These are phyloP conservation scores for Rhynchospora pubera DNA, from an alignment of 176 grass and related monocot genomes.

Conservation along the genomic window DNA sequence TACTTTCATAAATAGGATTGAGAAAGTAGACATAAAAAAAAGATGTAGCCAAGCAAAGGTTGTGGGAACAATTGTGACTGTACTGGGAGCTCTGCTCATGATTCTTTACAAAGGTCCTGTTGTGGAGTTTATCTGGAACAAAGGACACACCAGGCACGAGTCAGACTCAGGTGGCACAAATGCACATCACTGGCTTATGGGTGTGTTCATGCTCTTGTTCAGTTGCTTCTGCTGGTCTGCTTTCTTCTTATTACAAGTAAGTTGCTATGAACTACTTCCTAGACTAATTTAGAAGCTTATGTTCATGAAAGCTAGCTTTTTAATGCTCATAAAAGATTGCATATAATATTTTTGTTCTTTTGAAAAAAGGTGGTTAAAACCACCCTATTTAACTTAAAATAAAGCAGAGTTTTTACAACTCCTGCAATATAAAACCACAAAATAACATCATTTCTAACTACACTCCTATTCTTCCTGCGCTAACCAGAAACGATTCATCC, in stretches of 20 bases:
- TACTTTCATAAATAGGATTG: slow-evolving; percentile 37
- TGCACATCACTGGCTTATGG: slow-evolving; percentile 53
- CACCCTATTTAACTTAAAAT: too few relatives aligned
- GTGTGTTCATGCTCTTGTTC: slow-evolving; percentile 62
- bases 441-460: too few relatives aligned
- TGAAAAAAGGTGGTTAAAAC: too few relatives aligned
- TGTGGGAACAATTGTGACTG: slow-evolving; percentile 56
- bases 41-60: slow-evolving; percentile 61
- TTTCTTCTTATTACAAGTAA: slow-evolving; percentile 84
- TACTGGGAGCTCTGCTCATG: slow-evolving; percentile 64
- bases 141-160: slow-evolving; percentile 8
- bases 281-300: background rate
- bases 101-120: slow-evolving; percentile 65
- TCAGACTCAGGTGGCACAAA: slow-evolving; percentile 16
- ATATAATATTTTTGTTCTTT: background rate
- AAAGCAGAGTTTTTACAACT: too few relatives aligned
- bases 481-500: too few relatives aligned
- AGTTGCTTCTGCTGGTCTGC: slow-evolving; percentile 86
- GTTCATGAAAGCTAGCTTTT: background rate
- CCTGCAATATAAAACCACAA: too few relatives aligned
- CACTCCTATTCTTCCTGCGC: too few relatives aligned
- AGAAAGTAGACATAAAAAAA: slow-evolving; percentile 60
- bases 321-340: background rate
- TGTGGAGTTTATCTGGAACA: slow-evolving; percentile 53
- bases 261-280: background rate